These are phyloP conservation scores for Rhododendron vialii DNA, from an alignment of 148 eudicot genomes.

Conservation along the genomic window DNA sequence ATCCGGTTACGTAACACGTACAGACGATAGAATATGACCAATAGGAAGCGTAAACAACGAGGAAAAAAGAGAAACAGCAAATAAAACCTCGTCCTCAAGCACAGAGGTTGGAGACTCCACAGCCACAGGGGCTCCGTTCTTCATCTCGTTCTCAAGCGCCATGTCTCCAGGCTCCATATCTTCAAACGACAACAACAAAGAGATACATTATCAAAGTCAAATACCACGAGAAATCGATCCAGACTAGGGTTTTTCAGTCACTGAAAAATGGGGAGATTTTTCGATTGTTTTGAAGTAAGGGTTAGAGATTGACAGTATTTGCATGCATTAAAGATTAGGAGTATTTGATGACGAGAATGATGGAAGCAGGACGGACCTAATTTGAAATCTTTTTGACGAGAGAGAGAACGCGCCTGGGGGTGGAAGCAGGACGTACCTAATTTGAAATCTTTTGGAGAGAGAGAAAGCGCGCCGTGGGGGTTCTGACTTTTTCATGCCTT, in stretches of 20 bases:
- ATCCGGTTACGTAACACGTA: neutral
- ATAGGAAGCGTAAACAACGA: neutral
- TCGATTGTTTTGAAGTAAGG: neutral
- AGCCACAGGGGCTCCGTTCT: constrained; percentile 33
- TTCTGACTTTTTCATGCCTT: no score
- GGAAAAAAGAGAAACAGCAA: neutral
- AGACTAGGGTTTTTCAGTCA: neutral
- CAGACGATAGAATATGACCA: neutral
- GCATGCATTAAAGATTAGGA: neutral
- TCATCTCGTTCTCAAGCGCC: constrained; percentile 42
- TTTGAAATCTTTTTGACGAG: neutral
- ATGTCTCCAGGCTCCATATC: constrained; percentile 21
- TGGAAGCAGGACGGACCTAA: neutral
- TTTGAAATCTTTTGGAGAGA: neutral
- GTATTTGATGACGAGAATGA: neutral
- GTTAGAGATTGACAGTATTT: neutral
- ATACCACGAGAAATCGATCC: neutral
- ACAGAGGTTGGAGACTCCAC: constrained; percentile 83
- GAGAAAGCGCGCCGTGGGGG: neutral
- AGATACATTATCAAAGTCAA: neutral
- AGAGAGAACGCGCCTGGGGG: neutral
- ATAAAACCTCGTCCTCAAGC: constrained; percentile 70
- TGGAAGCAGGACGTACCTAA: neutral
- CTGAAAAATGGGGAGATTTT: neutral
- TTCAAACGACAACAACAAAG: neutral